These are phyloP conservation scores for Eucalyptus caleyi DNA, from an alignment of 345 rosid genomes.

Conservation along the genomic window DNA sequence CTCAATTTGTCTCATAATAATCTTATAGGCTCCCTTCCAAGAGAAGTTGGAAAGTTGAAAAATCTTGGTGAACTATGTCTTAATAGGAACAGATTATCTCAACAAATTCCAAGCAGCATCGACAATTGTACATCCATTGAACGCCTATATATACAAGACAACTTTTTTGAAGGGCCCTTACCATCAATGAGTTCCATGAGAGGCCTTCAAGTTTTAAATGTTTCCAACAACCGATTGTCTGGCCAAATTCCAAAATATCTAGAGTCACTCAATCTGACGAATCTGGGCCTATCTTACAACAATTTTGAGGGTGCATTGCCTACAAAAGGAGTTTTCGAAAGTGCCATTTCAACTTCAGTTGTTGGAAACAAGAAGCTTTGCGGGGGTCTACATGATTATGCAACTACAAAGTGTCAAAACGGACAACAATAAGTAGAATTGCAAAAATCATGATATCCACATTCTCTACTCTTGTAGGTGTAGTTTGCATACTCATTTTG, in stretches of 20 bases:
- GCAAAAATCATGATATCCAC: background rate
- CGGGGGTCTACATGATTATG: background rate
- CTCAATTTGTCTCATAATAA: background rate
- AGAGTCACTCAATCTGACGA: rapidly evolving
- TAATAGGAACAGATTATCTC: background rate
- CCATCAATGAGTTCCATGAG: background rate
- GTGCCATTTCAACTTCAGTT: background rate
- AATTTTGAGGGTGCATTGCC: background rate
- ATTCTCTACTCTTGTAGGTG: background rate
- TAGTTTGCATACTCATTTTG: background rate
- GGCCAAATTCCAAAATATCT: rapidly evolving
- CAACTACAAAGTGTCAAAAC: background rate
- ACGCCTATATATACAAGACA: background rate
- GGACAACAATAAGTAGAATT: rapidly evolving
- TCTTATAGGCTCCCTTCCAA: background rate
- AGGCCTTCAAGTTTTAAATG: background rate
- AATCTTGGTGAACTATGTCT: rapidly evolving
- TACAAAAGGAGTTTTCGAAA: rapidly evolving
- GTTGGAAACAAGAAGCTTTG: background rate
- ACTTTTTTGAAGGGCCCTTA: background rate
- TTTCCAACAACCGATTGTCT: background rate
- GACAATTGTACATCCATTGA: background rate
- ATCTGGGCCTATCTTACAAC: background rate
- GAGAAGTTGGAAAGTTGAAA: background rate
- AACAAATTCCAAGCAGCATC: background rate